phyloP scores from a whole-genome alignment of 768 basidiomycete species.

The Butyriboletus loyo region DNA sequence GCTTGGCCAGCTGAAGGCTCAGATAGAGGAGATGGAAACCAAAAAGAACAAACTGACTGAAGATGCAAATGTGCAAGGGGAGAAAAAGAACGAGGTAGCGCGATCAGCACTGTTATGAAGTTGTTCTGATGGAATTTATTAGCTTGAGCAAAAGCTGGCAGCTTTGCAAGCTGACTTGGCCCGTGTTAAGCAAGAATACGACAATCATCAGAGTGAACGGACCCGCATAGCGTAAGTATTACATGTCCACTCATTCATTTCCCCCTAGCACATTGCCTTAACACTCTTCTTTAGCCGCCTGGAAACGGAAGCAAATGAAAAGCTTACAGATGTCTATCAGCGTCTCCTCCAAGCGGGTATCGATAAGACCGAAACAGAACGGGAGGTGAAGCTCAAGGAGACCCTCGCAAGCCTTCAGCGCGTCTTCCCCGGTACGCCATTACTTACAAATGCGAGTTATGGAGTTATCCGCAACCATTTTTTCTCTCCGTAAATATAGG shows the following conservation, averaged over 20 bases:
- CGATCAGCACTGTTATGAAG: too few relatives aligned
- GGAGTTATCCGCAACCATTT: neutral
- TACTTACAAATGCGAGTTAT: neutral
- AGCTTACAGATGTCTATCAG: conserved; percentile 75
- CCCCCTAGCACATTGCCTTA: neutral
- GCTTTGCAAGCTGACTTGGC: conserved; percentile 59
- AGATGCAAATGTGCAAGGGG: conserved; percentile 47
- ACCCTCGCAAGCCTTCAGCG: conserved; percentile 79
- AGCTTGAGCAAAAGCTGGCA: conserved; percentile 60
- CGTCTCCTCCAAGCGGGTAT: conserved; percentile 89
- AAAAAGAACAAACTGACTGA: conserved; percentile 54
- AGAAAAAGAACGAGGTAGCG: conserved; percentile 57
- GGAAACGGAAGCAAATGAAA: conserved; percentile 90
- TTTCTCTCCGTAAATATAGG: conserved; percentile 40
- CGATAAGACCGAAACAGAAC: conserved; percentile 83
- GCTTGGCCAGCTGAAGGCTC: conserved; percentile 64
- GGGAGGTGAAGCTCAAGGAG: conserved; percentile 82
- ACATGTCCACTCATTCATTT: neutral
- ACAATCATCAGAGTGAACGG: conserved; percentile 83
- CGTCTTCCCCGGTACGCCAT: conserved; percentile 73
- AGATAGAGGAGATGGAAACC: conserved; percentile 60
- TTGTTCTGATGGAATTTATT: neutral
- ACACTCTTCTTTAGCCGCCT: conserved; percentile 57
- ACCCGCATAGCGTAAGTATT: conserved; percentile 62
- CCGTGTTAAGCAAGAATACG: conserved; percentile 69